These are phyloP conservation scores for Bimuria novae-zelandiae DNA, from an alignment of 2,329 filamentous ascomycete genomes.

Conservation along the genomic window DNA sequence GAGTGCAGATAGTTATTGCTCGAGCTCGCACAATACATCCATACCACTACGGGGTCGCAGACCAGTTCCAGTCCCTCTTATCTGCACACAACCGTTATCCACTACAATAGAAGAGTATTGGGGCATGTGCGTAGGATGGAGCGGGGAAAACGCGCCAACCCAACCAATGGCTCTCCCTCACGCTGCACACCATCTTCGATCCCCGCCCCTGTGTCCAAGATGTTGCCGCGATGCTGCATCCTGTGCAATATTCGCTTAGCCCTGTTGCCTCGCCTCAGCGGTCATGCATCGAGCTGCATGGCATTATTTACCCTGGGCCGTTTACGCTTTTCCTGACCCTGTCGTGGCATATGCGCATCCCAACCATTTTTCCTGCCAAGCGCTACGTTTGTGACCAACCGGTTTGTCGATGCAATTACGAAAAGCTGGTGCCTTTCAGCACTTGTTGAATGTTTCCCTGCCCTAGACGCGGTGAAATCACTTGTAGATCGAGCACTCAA, in stretches of 20 bases:
- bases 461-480: too few species aligned
- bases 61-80: not conserved
- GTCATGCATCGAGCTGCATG: not conserved
- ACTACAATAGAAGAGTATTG: not conserved
- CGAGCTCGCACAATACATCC: too few species aligned
- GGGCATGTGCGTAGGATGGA: not conserved
- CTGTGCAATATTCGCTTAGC: not conserved
- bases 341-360: not conserved
- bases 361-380: too few species aligned
- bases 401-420: not conserved
- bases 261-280: constrained; percentile 1
- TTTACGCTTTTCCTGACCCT: not conserved
- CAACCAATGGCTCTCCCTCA: constrained; percentile 1
- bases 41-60: too few species aligned
- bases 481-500: too few species aligned
- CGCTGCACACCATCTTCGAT: constrained; percentile 3
- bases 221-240: constrained; percentile 1
- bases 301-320: not conserved
- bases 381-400: too few species aligned
- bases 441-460: too few species aligned
- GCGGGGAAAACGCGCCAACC: constrained; percentile 2
- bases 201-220: constrained; percentile 5
- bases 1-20: too few species aligned
- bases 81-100: not conserved
- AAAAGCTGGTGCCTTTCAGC: not conserved